phyloP scores from a whole-genome alignment of 1,284 basidiomycete species.

The Mixia osmundae region DNA sequence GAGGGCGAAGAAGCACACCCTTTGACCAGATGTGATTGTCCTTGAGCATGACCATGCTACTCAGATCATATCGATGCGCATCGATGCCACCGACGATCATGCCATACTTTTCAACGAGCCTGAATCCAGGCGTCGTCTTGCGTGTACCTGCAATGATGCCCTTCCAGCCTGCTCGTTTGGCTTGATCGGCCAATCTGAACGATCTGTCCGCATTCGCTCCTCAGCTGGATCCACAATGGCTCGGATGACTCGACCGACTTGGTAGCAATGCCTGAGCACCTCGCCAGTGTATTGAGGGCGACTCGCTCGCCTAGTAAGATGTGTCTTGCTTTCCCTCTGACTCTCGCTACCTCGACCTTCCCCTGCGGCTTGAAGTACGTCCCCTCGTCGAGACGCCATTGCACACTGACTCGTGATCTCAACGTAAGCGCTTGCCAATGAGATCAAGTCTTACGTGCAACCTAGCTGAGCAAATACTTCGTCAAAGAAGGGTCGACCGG shows the following conservation, averaged over 20 bases:
- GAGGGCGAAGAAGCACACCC: slow-evolving; percentile 28
- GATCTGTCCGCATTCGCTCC: slow-evolving; percentile 36
- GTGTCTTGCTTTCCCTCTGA: slow-evolving; percentile 64
- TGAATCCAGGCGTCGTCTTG: slow-evolving; percentile 96
- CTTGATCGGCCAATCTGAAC: slow-evolving; percentile 53
- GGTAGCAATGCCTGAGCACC: slow-evolving; percentile 91
- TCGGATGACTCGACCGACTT: slow-evolving; percentile 32
- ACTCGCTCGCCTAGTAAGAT: slow-evolving; percentile 85
- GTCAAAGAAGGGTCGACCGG: slow-evolving; percentile 85
- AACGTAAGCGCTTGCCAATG: background rate
- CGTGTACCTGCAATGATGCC: slow-evolving; percentile 86
- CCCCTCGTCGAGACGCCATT: slow-evolving; percentile 82
- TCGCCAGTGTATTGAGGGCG: slow-evolving; percentile 75
- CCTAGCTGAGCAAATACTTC: slow-evolving; percentile 76
- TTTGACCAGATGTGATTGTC: slow-evolving; percentile 98
- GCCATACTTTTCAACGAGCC: slow-evolving; percentile 86
- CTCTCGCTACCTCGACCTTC: slow-evolving; percentile 56
- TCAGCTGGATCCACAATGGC: background rate
- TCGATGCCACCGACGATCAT: slow-evolving; percentile 98
- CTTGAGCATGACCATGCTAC: slow-evolving; percentile 99
- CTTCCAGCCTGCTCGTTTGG: slow-evolving; percentile 50
- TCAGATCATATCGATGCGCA: slow-evolving; percentile 84
- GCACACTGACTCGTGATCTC: slow-evolving; percentile 34
- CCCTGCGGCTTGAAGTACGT: slow-evolving; percentile 47
- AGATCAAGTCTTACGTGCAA: slow-evolving; percentile 43